Base-by-base conservation (phyloP, 148 eudicot genomes). In the Persicaria tinctoria region DNA sequence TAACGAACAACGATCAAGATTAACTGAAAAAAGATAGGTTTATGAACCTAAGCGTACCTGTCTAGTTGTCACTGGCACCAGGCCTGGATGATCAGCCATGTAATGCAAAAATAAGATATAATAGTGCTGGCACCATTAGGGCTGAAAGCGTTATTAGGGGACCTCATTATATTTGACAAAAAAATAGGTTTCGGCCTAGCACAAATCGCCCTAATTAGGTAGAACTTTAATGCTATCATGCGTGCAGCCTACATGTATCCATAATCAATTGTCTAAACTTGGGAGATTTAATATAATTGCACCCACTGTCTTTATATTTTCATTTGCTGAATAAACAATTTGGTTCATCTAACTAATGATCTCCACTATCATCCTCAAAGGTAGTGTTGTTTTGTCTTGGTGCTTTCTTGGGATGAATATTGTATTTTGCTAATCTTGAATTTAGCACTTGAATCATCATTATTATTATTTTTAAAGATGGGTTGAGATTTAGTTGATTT, bases 361-460 rank as follows among this genome's bases (percentile, higher is more conserved):
- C 23, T 70, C 73, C 73, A 70, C 73, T 47, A 46, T 70, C 41
- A 0, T n/a, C 13, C 13, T 70, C 53, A 50, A 45, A 70, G 73
- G 73, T 70, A 16, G 51, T 62, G 68, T 27, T 27, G 68, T 1
- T 62, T 62, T 62, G 68, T 62, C 68, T 62, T 62, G 27, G 68
- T 62, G 68, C 6, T 54, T 6, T 62, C 68, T 62, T 27, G 18
- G 47, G 47, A 64, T 41, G 47, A 38, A 18, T 64, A 64, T 64
- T 38, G 41, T 5, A 64, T 12, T 14, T 5, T 8, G 38, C 32
- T 51, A 51, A 51, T 51, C 14, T 51, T 51, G 56, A 51, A 13
- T 51, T 0, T 4, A 51, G 3, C 14, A 3, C 55, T 51, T 51
- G 23, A 16, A 17, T 5, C 32, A 56, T n/a, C n/a, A n/a, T n/a